Base-by-base conservation (phyloP, 106 monocot genomes). In the Allium cepa region DNA sequence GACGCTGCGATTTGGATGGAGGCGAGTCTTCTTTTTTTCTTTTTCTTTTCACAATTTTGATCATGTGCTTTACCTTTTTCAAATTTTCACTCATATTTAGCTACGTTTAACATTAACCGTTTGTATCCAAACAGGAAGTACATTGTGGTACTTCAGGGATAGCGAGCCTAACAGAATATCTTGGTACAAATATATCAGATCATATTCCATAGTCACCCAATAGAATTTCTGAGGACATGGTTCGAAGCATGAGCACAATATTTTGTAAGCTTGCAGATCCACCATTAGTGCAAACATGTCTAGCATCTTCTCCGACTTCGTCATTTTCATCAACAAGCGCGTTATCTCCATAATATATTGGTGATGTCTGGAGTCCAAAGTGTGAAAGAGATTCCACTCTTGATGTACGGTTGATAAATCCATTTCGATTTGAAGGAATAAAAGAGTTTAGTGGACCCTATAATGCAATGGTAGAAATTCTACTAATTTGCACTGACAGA, bases 371-470 rank as follows among this genome's bases (percentile, higher is more conserved):
- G 84, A 94, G 87, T 66, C 88, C 95, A 53, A 56, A 77, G 6
- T 77, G 67, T 75, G 79, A 74, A 69, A 78, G 72, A 71, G 92
- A 87, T 46, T 72, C 84, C 9, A 82, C 67, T 45, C 73, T 84
- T 5, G 88, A 88, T 73, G 49, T 87, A 46, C 73, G 86, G 62
- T 70, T 97, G 48, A 89, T 92, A 50, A 97, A 97, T 72, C 93
- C 96, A 48, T 97, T 89, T 60, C 79, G 83, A 12, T 74, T 97
- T 11, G 86, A 92, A 71, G 96, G 96, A n/a, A 67, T 89, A 27
- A 92, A 92, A 71, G 96, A 92, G 68, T 84, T 87, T 64, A 88
- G 88, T 67, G 96, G 96, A 15, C 96, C 96, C 53, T 97, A 97
- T 70, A 92, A 79, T 77, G 61, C 79, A 45, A 92, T 92, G 96